Conservation (phyloP, 148 eudicot genomes). For the Limonium bicolor region DNA sequence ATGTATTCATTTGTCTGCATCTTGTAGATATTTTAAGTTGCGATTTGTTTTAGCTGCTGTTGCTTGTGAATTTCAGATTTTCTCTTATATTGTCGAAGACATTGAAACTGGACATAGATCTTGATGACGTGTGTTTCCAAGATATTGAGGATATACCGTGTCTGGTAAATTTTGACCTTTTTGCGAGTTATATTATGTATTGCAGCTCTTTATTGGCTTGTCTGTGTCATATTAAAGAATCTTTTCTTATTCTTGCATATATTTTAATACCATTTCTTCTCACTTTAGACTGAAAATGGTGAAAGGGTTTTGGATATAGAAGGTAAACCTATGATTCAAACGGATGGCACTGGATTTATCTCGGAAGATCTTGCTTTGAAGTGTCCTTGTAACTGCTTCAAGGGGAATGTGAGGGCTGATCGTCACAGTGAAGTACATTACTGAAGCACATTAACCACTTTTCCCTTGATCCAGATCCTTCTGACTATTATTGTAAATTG, state of each 20-base stretch:
- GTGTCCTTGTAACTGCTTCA: slow-evolving; percentile 27
- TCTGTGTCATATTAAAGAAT: not conserved
- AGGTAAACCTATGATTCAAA: slow-evolving; percentile 29
- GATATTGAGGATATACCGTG: slow-evolving; percentile 34
- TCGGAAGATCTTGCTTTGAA: slow-evolving; percentile 47
- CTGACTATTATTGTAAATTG: no score
- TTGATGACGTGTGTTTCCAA: slow-evolving; percentile 21
- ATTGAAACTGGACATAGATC: slow-evolving; percentile 22
- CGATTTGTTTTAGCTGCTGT: not conserved
- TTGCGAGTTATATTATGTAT: not conserved
- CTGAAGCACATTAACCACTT: no score
- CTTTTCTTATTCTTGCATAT: not conserved
- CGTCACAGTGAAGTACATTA: slow-evolving; percentile 26
- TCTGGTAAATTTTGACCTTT: slow-evolving; percentile 14
- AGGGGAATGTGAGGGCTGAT: slow-evolving; percentile 13
- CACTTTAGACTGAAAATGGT: slow-evolving; percentile 35
- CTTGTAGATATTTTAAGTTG: not conserved
- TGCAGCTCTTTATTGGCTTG: not conserved
- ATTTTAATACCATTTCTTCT: no score
- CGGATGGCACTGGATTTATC: slow-evolving; percentile 66
- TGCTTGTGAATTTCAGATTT: slow-evolving; percentile 23
- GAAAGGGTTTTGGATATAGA: slow-evolving; percentile 19
- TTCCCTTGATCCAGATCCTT: no score
- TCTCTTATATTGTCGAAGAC: slow-evolving; percentile 41
- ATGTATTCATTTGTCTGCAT: not conserved